Evolutionary conservation across 805 yeast species (phyloP), one percentile per base, ranked within the genome.

Genomic region (Candida koratica): DNA sequence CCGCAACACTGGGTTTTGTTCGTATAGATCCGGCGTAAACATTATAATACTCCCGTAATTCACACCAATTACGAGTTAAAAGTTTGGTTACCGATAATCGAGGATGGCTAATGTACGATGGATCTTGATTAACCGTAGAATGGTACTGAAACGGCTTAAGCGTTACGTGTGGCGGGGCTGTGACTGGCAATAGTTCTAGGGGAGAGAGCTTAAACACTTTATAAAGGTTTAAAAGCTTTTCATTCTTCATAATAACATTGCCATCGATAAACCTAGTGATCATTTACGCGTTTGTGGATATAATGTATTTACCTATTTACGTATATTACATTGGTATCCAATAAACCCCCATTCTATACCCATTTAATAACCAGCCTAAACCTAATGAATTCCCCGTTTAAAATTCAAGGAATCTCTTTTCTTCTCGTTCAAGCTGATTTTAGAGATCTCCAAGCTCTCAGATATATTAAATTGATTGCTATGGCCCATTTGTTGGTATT

Each of bases 51-150:
- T 61, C 66, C 26, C 77, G 59, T 30, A 83, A 56, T 53, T 84
- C 90, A 61, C 93, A 84, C 84, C 87, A 83, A 11, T 68, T 56
- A 20, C 71, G 64, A 0, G 81, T 73, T 8, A 80, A 55, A 6
- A 84, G 52, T 37, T 67, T 71, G 0, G 89, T 80, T 4, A 82
- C 87, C 1, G 79, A 71, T 11, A 79, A 51, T 26, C 83, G 49
- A 12, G 67, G 67, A 11, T 34, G 31, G 1, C 24, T 17, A 0
- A 52, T 24, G 28, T 53, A 54, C 10, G 64, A 56, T 1, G 16
- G 11, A 20, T 56, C 53, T 2, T 42, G 34, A 41, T 61, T 61
- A 17, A 39, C 16, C 1, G 43, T 44, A 1, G 62, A 53, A 29
- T 51, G 56, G 38, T 45, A 59, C 30, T 48, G 34, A 38, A 42